Evolutionary conservation across 1,139 yeast species (phyloP).

Genomic region (Sugiyamaella sp.): DNA sequence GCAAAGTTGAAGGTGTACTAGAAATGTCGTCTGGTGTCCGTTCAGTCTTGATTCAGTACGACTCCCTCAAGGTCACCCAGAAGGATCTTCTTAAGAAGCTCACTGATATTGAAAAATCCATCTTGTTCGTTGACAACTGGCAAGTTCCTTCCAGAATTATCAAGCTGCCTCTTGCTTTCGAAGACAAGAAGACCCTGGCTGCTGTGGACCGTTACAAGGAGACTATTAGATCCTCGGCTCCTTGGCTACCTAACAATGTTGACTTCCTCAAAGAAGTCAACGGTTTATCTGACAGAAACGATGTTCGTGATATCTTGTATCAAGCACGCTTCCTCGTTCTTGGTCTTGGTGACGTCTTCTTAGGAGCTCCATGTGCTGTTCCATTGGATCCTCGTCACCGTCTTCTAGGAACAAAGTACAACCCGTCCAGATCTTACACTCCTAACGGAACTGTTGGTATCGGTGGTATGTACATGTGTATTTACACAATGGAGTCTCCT

Average conservation of each 20-base stretch:
- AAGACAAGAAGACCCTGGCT: conserved; percentile 82
- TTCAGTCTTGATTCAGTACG: conserved; percentile 85
- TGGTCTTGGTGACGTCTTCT: conserved; percentile 95
- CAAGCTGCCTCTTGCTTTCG: conserved; percentile 94
- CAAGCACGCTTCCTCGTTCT: conserved; percentile 87
- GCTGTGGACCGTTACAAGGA: conserved; percentile 91
- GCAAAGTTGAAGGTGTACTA: conserved; percentile 68
- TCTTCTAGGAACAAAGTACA: conserved; percentile 87
- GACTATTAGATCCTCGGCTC: conserved; percentile 90
- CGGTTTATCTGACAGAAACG: conserved; percentile 67
- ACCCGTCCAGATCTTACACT: conserved; percentile 94
- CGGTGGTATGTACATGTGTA: conserved; percentile 98
- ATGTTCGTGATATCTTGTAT: conserved; percentile 81
- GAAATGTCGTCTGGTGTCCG: conserved; percentile 98
- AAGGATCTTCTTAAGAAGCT: conserved; percentile 61
- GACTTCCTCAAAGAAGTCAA: conserved; percentile 91
- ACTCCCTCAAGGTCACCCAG: conserved; percentile 64
- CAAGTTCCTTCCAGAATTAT: conserved; percentile 78
- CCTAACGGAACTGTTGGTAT: conserved; percentile 97
- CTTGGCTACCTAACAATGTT: conserved; percentile 97
- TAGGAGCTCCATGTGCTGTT: conserved; percentile 98
- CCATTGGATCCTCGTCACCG: conserved; percentile 97
- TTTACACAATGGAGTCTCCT: conserved; percentile 97
- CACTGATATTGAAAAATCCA: conserved; percentile 73
- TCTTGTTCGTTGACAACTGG: conserved; percentile 78